These are phyloP conservation scores for Chaetothyriales sp. DNA, from an alignment of 2,329 filamentous ascomycete species.

Conservation along the genomic window DNA sequence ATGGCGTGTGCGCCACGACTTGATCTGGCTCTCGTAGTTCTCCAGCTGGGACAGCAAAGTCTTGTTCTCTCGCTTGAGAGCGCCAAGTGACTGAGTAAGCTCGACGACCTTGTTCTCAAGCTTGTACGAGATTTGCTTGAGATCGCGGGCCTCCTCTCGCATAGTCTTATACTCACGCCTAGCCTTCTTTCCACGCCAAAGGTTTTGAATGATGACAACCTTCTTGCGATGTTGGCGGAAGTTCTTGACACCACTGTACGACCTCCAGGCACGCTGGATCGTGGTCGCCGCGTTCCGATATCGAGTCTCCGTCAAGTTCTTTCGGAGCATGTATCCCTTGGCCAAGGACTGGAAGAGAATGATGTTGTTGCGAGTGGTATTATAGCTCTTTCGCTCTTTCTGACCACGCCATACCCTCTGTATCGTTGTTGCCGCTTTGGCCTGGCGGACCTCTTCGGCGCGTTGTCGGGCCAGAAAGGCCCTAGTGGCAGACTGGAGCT, in stretches of 20 bases:
- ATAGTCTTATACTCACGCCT: conserved; percentile 75
- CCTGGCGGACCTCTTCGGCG: conserved; percentile 64
- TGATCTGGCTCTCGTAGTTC: conserved; percentile 90
- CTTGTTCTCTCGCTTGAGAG: conserved; percentile 92
- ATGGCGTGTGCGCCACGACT: conserved; percentile 86
- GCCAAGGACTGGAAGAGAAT: conserved; percentile 77
- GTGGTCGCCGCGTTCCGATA: conserved; percentile 78
- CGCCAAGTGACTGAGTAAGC: conserved; percentile 81
- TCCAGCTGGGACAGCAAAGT: conserved; percentile 72
- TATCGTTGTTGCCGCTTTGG: conserved; percentile 83
- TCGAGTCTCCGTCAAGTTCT: conserved; percentile 83
- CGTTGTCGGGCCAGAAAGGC: conserved; percentile 62
- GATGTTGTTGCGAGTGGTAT: conserved; percentile 64
- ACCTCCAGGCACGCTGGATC: conserved; percentile 84
- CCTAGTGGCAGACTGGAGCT: conserved; percentile 62
- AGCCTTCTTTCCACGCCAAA: conserved; percentile 77
- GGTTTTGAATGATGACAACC: conserved; percentile 73
- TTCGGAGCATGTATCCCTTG: conserved; percentile 82
- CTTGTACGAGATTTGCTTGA: conserved; percentile 99
- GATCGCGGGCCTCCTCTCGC: conserved; percentile 88
- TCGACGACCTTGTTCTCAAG: conserved; percentile 99
- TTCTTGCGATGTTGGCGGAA: conserved; percentile 87
- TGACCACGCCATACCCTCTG: conserved; percentile 89
- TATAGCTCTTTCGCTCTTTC: conserved; percentile 71
- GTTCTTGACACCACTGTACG: conserved; percentile 56